Base-by-base conservation (phyloP, 1,284 basidiomycete genomes). In the Ceratobasidium sp. region DNA sequence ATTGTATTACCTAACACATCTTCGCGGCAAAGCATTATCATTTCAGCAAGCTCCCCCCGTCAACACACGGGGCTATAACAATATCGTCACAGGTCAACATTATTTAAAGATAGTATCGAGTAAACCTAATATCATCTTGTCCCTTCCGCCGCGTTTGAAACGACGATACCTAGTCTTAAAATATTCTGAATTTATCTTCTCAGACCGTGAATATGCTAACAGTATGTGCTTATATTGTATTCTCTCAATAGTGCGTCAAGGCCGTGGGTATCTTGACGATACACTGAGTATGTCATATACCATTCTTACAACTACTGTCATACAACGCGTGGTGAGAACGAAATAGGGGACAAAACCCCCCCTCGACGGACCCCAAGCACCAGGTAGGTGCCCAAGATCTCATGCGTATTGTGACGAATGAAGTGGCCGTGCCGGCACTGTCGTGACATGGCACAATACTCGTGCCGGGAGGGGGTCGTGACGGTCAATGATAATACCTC, bases 391-490 rank as follows among this genome's bases (percentile, higher is more conserved):
- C 6, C 49, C 49, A 51, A 51, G n/a, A 51, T 6, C 52, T 54
- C 52, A 22, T n/a, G 22, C 7, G 25, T 22, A 54, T 54, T 25
- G 19, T 29, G 52, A 54, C 52, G 25, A 29, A 54, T 54, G 52
- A 54, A 29, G 52, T 54, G n/a, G 7, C n/a, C n/a, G n/a, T 25
- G 52, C 52, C 52, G 25, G 52, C 52, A 25, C 19, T 3, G 52
- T 22, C n/a, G 13, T 25, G 52, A 54, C 52, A 22, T n/a, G 52
- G 52, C 9, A 54, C 25, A 2, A 54, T 54, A 54, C 15, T 22
- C 52, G n/a, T 54, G 52, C 52, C 25, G 52, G 22, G 52, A 54
- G 52, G 52, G 52, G 52, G 52, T n/a, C n/a, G 5, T 54, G 25
- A 22, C 52, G 52, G 52, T 13, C 5, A 29, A 54, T 22, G 52